Conservation (phyloP, 1,284 basidiomycete species). For the Abortiporus biennis region DNA sequence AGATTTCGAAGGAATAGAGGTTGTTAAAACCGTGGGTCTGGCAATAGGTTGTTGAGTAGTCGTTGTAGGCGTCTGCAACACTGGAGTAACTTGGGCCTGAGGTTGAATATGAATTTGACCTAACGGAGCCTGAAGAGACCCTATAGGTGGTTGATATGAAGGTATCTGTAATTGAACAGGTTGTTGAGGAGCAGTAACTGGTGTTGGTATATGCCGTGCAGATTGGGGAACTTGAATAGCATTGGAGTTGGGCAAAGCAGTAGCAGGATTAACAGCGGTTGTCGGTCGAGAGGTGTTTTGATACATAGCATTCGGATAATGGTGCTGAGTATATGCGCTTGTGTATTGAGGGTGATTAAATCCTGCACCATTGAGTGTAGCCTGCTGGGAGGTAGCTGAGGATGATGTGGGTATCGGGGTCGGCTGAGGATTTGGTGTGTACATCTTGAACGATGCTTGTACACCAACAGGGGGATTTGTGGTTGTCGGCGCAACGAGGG, state of each 20-base stretch:
- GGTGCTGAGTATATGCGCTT: neutral
- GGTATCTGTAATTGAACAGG: neutral
- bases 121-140: too few relatives aligned
- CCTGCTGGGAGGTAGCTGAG: neutral
- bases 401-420: neutral
- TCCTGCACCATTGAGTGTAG: constrained; percentile 1
- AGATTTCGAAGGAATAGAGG: constrained; percentile 9
- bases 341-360: neutral
- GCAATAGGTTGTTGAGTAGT: constrained; percentile 8
- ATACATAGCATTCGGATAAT: neutral
- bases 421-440: neutral
- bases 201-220: neutral
- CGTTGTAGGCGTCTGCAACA: constrained; percentile 4
- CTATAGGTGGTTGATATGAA: neutral
- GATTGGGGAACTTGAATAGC: neutral
- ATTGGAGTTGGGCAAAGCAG: constrained; percentile 4
- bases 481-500: neutral
- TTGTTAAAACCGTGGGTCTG: constrained; percentile 1
- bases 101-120: too few relatives aligned
- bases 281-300: neutral
- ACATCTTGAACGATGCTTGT: neutral
- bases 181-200: neutral
- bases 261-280: neutral
- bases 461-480: neutral
- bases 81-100: neutral